A percentile compares a stretch with the other conserved stretches of the same genome.
Evolutionary conservation across 2,329 filamentous ascomycete genomes (phyloP).

Genomic region (Bipolaris zeicola): DNA sequence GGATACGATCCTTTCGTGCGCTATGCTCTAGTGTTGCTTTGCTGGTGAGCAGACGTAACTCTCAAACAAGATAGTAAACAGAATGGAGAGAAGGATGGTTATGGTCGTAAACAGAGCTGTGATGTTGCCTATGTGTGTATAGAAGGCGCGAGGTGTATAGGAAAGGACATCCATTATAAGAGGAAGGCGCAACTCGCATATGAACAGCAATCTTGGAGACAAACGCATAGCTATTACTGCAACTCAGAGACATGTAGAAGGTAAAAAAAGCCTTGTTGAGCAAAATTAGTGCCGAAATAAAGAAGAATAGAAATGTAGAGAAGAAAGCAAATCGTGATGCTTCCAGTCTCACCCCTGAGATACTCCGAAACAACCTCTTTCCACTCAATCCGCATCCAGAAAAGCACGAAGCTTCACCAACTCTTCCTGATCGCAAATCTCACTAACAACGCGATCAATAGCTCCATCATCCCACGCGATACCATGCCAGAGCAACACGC

Average conservation of each 20-base stretch:
- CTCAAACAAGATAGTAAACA: not conserved
- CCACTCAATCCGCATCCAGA: constrained; percentile 19
- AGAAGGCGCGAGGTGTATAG: constrained; percentile 19
- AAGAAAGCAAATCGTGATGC: not conserved
- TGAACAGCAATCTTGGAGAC: not conserved
- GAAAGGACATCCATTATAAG: constrained; percentile 16
- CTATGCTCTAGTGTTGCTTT: not conserved
- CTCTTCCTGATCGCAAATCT: constrained; percentile 58
- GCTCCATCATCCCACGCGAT: constrained; percentile 67
- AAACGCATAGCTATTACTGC: not conserved
- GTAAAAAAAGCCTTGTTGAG: not conserved
- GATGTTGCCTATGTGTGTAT: constrained; percentile 12
- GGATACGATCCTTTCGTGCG: not conserved
- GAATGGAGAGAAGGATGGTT: not conserved
- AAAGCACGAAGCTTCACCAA: constrained; percentile 58
- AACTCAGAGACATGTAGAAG: not conserved
- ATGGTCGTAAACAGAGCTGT: constrained; percentile 7
- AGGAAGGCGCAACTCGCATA: constrained; percentile 10
- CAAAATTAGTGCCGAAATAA: not conserved
- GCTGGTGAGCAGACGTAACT: not conserved
- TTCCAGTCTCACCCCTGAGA: not conserved
- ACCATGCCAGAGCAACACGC: constrained; percentile 67
- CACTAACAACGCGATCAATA: constrained; percentile 63
- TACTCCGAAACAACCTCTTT: not conserved
- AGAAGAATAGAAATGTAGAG: not conserved